phyloP scores from a whole-genome alignment of 2,329 filamentous ascomycete genomes.

The Aureobasidium sp. region DNA sequence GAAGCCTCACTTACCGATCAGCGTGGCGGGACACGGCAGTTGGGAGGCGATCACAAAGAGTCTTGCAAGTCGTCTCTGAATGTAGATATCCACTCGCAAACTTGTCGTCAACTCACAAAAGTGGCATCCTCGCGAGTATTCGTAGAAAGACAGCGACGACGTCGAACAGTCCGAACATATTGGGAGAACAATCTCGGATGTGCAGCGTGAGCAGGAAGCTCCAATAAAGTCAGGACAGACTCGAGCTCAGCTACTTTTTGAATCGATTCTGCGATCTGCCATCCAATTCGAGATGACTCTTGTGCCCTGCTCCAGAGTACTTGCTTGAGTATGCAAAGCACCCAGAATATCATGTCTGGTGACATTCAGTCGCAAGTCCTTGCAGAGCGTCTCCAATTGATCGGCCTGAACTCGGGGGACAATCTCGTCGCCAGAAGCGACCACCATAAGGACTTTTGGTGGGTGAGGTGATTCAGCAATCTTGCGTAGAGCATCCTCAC shows the following conservation, averaged over 20 bases:
- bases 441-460: slow-evolving; percentile 56
- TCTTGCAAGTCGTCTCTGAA: too few species aligned
- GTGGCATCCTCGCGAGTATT: too few species aligned
- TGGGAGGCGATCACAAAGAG: too few species aligned
- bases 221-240: too few species aligned
- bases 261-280: not conserved
- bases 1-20: too few species aligned
- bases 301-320: slow-evolving; percentile 47
- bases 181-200: too few species aligned
- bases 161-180: too few species aligned
- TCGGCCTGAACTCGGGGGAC: slow-evolving; percentile 65
- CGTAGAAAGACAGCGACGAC: too few species aligned
- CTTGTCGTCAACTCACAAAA: too few species aligned
- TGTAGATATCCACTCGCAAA: too few species aligned
- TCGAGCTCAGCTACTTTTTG: not conserved
- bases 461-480: slow-evolving; percentile 34
- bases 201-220: too few species aligned
- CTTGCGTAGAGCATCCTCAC: slow-evolving; percentile 41
- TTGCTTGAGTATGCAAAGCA: slow-evolving; percentile 57
- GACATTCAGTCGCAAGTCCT: slow-evolving; percentile 38
- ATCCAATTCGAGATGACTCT: slow-evolving; percentile 39
- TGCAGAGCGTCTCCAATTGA: slow-evolving; percentile 53
- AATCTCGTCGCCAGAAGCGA: slow-evolving; percentile 62
- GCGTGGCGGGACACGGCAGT: too few species aligned
- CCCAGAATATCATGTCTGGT: slow-evolving; percentile 44